phyloP scores from a whole-genome alignment of 768 basidiomycete genomes.

The Naematelia aurantialba region DNA sequence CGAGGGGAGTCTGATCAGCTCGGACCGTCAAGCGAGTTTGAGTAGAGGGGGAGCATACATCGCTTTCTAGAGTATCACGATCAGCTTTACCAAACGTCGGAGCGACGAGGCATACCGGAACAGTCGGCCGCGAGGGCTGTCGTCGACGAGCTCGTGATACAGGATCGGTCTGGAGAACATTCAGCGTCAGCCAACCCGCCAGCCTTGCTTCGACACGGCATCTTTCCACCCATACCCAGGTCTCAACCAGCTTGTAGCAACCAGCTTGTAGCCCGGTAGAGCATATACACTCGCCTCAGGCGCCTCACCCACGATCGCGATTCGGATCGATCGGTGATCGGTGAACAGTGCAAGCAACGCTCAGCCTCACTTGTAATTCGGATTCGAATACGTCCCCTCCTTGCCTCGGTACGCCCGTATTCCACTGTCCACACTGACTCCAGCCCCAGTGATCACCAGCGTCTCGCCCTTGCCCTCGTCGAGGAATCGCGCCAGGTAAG shows the following conservation, averaged over 20 bases:
- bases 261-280: no score
- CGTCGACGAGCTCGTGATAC: slow-evolving; percentile 78
- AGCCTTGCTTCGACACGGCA: no score
- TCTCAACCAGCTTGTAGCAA: no score
- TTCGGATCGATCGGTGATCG: background rate
- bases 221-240: no score
- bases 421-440: slow-evolving; percentile 91
- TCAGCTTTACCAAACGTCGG: slow-evolving; percentile 5
- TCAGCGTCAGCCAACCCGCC: no score
- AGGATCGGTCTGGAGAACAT: slow-evolving; percentile 49
- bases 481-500: slow-evolving; percentile 57
- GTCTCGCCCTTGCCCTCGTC: slow-evolving; percentile 61
- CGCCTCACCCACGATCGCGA: no score
- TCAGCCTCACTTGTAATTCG: slow-evolving; percentile 46
- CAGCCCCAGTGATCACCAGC: slow-evolving; percentile 79
- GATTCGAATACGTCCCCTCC: slow-evolving; percentile 60
- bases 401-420: slow-evolving; percentile 87
- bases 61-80: slow-evolving; percentile 59
- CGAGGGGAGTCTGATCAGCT: no score
- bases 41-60: slow-evolving; percentile 49
- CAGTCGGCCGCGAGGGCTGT: slow-evolving; percentile 62
- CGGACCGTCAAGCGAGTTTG: background rate
- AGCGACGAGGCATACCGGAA: slow-evolving; percentile 59
- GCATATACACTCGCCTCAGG: no score
- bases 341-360: background rate